These are phyloP conservation scores for Hansfordia pulvinata DNA, from an alignment of 2,329 filamentous ascomycete species.

Conservation along the genomic window DNA sequence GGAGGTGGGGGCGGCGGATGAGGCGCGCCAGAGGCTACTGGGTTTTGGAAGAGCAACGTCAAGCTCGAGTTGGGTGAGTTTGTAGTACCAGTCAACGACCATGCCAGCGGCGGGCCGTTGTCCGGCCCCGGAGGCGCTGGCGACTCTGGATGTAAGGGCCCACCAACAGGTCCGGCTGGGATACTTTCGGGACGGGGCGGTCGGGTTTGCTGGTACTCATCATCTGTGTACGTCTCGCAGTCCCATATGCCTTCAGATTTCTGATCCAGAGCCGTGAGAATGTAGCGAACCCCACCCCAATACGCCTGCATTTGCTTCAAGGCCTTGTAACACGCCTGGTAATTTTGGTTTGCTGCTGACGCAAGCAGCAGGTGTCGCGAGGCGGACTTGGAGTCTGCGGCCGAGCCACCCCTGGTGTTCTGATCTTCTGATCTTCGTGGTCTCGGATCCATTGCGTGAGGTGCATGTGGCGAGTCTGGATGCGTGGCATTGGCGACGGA, in stretches of 20 bases:
- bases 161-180: no score
- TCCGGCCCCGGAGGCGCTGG: constrained; percentile 28
- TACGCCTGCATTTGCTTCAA: constrained; percentile 69
- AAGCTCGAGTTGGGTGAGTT: constrained; percentile 77
- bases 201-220: constrained; percentile 69
- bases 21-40: constrained; percentile 10
- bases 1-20: constrained; percentile 11
- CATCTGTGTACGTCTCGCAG: constrained; percentile 50
- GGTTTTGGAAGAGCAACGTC: constrained; percentile 63
- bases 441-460: no score
- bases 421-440: constrained; percentile 24
- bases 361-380: constrained; percentile 64
- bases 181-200: no score
- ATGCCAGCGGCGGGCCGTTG: constrained; percentile 50
- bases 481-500: constrained; percentile 59
- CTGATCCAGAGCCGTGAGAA: constrained; percentile 73
- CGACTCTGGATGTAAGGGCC: no score
- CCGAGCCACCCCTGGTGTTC: constrained; percentile 6
- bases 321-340: constrained; percentile 75
- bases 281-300: constrained; percentile 80
- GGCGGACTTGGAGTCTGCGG: constrained; percentile 24
- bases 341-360: constrained; percentile 74
- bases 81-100: constrained; percentile 77
- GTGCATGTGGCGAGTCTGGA: constrained; percentile 47
- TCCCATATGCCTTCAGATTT: constrained; percentile 81